These are phyloP conservation scores for Gnomoniopsis smithogilvyi DNA, from an alignment of 2,329 filamentous ascomycete species.

Conservation along the genomic window DNA sequence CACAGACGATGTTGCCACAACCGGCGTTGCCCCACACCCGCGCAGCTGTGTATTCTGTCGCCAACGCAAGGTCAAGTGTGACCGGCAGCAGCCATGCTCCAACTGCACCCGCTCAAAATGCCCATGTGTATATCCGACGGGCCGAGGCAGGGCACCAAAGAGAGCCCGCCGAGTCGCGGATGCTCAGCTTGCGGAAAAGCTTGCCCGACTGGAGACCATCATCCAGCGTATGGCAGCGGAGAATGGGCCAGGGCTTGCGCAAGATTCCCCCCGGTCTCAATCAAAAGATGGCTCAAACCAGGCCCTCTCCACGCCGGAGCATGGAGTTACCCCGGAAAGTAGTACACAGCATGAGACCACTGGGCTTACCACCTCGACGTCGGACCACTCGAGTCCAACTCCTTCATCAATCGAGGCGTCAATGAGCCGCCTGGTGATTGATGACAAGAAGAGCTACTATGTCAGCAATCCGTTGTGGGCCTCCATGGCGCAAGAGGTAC, in stretches of 20 bases:
- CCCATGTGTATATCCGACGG: constrained; percentile 15
- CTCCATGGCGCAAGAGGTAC: constrained; percentile 16
- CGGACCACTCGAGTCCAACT: background rate
- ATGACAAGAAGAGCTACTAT: constrained; percentile 18
- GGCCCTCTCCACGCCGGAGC: background rate
- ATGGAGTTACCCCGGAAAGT: background rate
- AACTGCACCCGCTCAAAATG: constrained; percentile 8
- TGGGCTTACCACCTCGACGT: background rate
- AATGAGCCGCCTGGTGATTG: constrained; percentile 15
- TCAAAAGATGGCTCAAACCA: background rate
- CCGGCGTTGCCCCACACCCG: background rate
- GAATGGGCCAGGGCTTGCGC: background rate
- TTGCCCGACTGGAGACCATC: constrained; percentile 12
- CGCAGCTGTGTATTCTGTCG: constrained; percentile 16
- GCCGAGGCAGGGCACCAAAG: constrained; percentile 20
- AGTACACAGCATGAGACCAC: background rate
- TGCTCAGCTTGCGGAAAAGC: constrained; percentile 12
- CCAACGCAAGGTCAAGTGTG: constrained; percentile 15
- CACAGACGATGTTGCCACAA: background rate
- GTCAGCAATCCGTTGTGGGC: constrained; percentile 19
- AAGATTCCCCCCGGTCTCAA: background rate
- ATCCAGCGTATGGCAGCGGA: constrained; percentile 11
- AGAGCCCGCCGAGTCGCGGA: constrained; percentile 7
- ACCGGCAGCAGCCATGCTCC: constrained; percentile 13
- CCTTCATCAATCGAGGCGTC: constrained; percentile 3